Conservation (phyloP, 331 rosid genomes). For the Erythrophleum ivorense region DNA sequence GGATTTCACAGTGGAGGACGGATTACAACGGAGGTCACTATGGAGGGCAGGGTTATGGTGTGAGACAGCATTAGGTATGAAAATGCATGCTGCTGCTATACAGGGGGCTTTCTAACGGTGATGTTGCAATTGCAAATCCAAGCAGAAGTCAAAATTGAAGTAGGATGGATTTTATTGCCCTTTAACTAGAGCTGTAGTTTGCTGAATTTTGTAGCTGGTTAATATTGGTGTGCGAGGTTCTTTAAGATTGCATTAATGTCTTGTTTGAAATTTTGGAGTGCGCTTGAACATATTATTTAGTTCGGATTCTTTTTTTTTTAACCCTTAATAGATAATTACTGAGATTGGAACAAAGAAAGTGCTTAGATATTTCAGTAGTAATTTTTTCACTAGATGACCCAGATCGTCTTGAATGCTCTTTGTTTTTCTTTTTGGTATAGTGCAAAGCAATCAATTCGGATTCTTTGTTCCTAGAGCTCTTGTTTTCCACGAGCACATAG, state of each 20-base stretch:
- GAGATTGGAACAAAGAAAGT: not conserved
- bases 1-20: conserved; percentile 64
- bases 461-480: no score
- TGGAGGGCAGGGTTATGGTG: conserved; percentile 60
- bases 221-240: not conserved
- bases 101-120: conserved; percentile 47
- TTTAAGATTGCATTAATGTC: conserved; percentile 38
- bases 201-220: conserved; percentile 51
- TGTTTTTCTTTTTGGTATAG: not conserved
- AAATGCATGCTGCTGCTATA: conserved; percentile 49
- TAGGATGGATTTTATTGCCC: conserved; percentile 47
- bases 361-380: not conserved
- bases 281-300: conserved; percentile 3
- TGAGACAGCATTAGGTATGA: conserved; percentile 44
- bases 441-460: not conserved
- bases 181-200: conserved; percentile 47
- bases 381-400: not conserved
- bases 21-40: conserved; percentile 61
- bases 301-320: not conserved
- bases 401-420: not conserved
- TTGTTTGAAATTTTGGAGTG: conserved; percentile 31
- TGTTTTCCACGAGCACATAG: no score
- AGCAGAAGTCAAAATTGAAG: conserved; percentile 40
- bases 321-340: not conserved
- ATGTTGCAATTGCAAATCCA: conserved; percentile 21